Evolutionary conservation across 768 basidiomycete species (phyloP), one percentile per base, ranked within the genome.

Genomic region (Lactarius sanguifluus): DNA sequence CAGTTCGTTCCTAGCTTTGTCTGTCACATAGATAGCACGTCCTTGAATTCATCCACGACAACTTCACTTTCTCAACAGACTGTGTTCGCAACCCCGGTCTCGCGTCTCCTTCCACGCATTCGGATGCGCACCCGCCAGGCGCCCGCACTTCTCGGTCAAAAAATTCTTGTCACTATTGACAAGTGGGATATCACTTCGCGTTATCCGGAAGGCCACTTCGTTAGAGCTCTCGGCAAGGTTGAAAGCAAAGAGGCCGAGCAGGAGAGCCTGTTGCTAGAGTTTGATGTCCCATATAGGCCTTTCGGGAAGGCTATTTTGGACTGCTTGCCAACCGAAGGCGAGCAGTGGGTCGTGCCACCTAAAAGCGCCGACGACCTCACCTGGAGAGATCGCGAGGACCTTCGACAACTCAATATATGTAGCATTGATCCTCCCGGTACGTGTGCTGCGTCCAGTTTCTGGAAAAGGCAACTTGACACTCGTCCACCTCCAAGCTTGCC

Each of bases 121-220:
- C 89, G 96, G 32, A 81, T 99, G 50, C 88, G 95, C 41, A 99
- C 97, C 0, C 90, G 97, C 7, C 97, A 99, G 80, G 96, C 95
- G 1, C 91, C 94, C 0, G 76, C 84, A 2, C 86, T 99, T 18
- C 76, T 97, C 20, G 86, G 88, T 43, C 96, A 99, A 75, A 98
- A 99, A 76, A 96, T 99, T 70, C 85, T 99, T 30, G 94, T 98
- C 52, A 89, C 92, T 2, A 93, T 98, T 71, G 97, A 99, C 74
- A 81, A 89, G 50, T 99, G 97, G 97, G 88, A 92, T 32, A 78
- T 80, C 6, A 89, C 86, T 12, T 94, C 92, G 1, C 84, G 94
- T 23, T 97, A 98, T 73, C 97, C 97, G 0, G 96, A 98, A 72
- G 97, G 97, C 0, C 97, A 99, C 74, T 94, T 99, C 69, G 96